Base-by-base conservation (phyloP, 2,329 filamentous ascomycete species). In the Ophiocordyceps sinensis region DNA sequence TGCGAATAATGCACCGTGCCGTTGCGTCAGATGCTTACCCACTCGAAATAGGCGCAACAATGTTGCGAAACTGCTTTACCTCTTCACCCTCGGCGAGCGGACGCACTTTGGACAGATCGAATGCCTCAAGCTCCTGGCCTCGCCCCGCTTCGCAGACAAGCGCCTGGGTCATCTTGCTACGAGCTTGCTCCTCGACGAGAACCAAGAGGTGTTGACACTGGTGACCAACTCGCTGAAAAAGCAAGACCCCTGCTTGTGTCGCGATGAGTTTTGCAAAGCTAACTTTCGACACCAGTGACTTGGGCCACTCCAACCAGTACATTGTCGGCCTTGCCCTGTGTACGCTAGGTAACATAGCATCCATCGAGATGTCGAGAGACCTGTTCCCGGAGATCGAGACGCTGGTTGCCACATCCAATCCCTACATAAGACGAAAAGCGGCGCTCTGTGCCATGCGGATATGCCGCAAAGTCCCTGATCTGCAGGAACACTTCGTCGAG, bases 51-150 rank as follows among this genome's bases (percentile, higher is more conserved):
- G 89, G 67, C 81, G 91, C 59, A 98, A 98, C 71, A 98, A 98
- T 74, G 91, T 98, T 54, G 88, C 91, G 45, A 98, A 98, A 65
- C 77, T 98, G 30, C 76, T 98, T 32, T 98, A 98, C 61, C 85
- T 98, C 45, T 98, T 98, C 64, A 98, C 91, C 1, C 75, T 98
- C 35, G 91, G 91, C 49, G 91, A 98, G 66, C 78, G 91, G 55
- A 98, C 91, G 43, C 91, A 98, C 65, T 98, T 98, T 60, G 91
- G 91, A 40, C 91, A 98, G 71, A 98, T 98, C 59, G 91, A 98
- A 77, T 98, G 91, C 63, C 74, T 98, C 56, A 98, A 98, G 66
- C 77, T 98, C 39, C 76, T 98, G 44, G 91, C 91, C 44, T 98
- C 91, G 34, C 88, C 93, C 49, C 85, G 89, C 44, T 98, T 98